These are phyloP conservation scores for Phytophthora uliginosa DNA, from an alignment of 352 stramenopile species.

Conservation along the genomic window DNA sequence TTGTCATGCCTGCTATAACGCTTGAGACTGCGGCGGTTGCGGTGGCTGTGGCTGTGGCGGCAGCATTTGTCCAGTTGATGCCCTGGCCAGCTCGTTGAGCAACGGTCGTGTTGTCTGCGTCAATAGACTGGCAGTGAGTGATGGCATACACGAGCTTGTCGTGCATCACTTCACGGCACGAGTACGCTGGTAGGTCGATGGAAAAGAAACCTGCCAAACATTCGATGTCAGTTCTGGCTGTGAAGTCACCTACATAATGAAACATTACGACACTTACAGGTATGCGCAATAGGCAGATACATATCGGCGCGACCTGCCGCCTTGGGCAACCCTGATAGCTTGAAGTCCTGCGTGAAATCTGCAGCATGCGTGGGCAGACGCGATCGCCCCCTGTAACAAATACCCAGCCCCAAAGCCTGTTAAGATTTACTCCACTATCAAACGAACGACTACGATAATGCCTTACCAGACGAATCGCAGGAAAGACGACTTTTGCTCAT, in stretches of 20 bases:
- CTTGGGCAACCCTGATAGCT: slow-evolving; percentile 89
- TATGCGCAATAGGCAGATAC: slow-evolving; percentile 90
- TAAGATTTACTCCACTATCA: slow-evolving; percentile 5
- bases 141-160: slow-evolving; percentile 92
- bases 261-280: slow-evolving; percentile 54
- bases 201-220: slow-evolving; percentile 82
- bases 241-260: not conserved
- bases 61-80: slow-evolving; percentile 83
- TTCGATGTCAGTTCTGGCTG: slow-evolving; percentile 8
- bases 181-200: slow-evolving; percentile 87
- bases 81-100: slow-evolving; percentile 87
- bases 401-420: not conserved
- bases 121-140: slow-evolving; percentile 90
- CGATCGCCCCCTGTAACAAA: slow-evolving; percentile 69
- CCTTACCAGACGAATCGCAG: slow-evolving; percentile 89
- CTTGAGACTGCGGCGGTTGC: slow-evolving; percentile 68
- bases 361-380: slow-evolving; percentile 90
- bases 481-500: slow-evolving; percentile 93
- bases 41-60: slow-evolving; percentile 43
- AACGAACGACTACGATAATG: not conserved
- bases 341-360: slow-evolving; percentile 93
- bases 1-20: slow-evolving; percentile 65
- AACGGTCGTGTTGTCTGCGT: slow-evolving; percentile 92
- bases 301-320: slow-evolving; percentile 76
- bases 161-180: slow-evolving; percentile 77